Base-by-base conservation (phyloP, 495 filamentous ascomycete species). In the Neurospora terricola region DNA sequence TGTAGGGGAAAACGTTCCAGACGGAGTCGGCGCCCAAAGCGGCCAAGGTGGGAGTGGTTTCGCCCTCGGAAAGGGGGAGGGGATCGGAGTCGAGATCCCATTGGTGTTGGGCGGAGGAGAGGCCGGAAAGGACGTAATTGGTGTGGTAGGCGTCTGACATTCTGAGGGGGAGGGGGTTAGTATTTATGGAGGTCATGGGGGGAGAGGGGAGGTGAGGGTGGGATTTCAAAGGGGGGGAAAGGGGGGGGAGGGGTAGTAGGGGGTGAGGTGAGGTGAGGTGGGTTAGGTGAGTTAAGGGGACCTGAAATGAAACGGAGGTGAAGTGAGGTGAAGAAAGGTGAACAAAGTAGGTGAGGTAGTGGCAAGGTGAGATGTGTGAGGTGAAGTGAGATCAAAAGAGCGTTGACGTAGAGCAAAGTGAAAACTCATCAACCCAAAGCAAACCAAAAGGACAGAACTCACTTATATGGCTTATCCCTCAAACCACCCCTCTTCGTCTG, bases 381-480 rank as follows among this genome's bases (percentile, higher is more conserved):
- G 45, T 14, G 21, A 27, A 23, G 45, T 5, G 4, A 54, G 21
- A 10, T 27, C 1, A 23, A 11, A 54, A 45, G 18, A 7, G 18
- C 3, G 18, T n/a, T 8, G 8, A 12, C 21, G 21, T 12, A 54
- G 45, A 48, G 9, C 18, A n/a, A 21, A 48, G 6, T 21, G 42
- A 48, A 48, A 48, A 34, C 34, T 5, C 18, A n/a, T 7, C 43
- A 48, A 48, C n/a, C 42, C 69, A 43, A 71, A 70, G 70, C 36
- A 36, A 27, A 59, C 11, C 2, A 59, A 27, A 21, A 71, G 62
- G 71, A 54, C 23, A 68, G 69, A 37, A 89, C 91, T 83, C 86
- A 96, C 92, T 94, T 93, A 78, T 89, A 89, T 14, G 96, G 96
- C 83, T 99, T 99, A 83, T 99, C 96, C 77, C 95, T 88, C 79